These are phyloP conservation scores for Salvia hispanica DNA, from an alignment of 257 asterid species.

Conservation along the genomic window DNA sequence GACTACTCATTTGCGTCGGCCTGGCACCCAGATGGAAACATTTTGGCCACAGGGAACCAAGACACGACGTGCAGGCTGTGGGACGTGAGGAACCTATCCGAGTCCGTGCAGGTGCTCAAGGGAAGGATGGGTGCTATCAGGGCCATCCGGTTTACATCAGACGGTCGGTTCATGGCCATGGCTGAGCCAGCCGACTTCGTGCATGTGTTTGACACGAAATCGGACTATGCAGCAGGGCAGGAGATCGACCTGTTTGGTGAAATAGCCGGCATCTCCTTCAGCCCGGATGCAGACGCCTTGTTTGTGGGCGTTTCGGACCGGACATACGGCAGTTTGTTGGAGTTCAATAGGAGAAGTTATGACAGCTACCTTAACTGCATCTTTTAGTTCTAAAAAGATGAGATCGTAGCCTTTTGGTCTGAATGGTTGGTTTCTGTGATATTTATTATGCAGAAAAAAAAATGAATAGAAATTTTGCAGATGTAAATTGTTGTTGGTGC, in stretches of 20 bases:
- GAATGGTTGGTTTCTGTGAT: slow-evolving; percentile 7
- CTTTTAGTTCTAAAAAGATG: slow-evolving; percentile 29
- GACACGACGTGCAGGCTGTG: slow-evolving; percentile 84
- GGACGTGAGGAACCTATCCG: slow-evolving; percentile 74
- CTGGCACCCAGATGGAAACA: slow-evolving; percentile 79
- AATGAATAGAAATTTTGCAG: slow-evolving; percentile 30
- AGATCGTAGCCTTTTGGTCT: too few relatives aligned
- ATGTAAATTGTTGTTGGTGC: slow-evolving; percentile 9
- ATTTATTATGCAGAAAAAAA: slow-evolving; percentile 21
- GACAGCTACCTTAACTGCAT: slow-evolving; percentile 49
- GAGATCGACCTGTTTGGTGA: slow-evolving; percentile 88
- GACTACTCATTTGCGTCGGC: slow-evolving; percentile 87
- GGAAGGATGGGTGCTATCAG: slow-evolving; percentile 87
- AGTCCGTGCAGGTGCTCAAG: slow-evolving; percentile 58
- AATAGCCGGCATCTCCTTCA: slow-evolving; percentile 79
- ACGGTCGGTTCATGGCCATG: slow-evolving; percentile 86
- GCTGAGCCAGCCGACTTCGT: slow-evolving; percentile 95
- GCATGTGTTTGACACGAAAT: slow-evolving; percentile 55
- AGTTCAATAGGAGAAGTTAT: slow-evolving; percentile 52
- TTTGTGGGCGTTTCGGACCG: slow-evolving; percentile 77
- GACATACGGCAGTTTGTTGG: slow-evolving; percentile 77
- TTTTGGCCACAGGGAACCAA: slow-evolving; percentile 86
- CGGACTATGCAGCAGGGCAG: slow-evolving; percentile 52
- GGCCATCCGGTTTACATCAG: slow-evolving; percentile 59
- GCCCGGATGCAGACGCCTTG: slow-evolving; percentile 74